Conservation (phyloP, 441 rosid species). For the Brassica hybrid region DNA sequence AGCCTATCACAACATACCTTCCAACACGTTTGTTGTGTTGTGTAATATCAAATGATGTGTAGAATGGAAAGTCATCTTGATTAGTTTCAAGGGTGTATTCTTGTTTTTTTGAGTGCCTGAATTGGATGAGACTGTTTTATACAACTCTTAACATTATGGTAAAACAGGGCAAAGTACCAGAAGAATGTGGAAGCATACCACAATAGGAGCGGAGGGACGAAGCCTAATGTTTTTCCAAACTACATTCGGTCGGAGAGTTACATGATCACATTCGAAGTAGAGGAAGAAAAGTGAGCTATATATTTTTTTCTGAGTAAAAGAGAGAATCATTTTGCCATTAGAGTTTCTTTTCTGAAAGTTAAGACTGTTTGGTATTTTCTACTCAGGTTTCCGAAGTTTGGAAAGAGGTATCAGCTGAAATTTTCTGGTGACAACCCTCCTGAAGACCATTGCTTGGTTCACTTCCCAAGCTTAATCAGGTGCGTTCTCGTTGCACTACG, state of each 20-base stretch:
- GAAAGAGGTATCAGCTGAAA: constrained; percentile 93
- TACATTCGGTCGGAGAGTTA: constrained; percentile 96
- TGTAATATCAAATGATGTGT: neutral
- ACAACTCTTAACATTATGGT: constrained; percentile 11
- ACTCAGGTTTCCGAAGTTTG: constrained; percentile 92
- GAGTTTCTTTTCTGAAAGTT: constrained; percentile 12
- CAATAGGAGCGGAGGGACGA: constrained; percentile 78
- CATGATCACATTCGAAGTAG: constrained; percentile 91
- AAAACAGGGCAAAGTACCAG: constrained; percentile 95
- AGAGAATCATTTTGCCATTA: neutral
- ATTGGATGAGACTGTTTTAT: too few relatives aligned
- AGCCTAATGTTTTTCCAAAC: constrained; percentile 93
- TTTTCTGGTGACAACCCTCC: constrained; percentile 78
- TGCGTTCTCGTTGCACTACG: constrained; percentile 29
- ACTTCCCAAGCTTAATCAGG: constrained; percentile 94
- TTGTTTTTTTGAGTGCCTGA: too few relatives aligned
- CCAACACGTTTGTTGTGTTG: neutral
- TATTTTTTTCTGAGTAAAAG: neutral
- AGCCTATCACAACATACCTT: neutral
- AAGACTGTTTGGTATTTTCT: constrained; percentile 5
- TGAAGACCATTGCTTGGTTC: constrained; percentile 95
- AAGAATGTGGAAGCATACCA: constrained; percentile 98
- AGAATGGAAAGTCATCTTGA: neutral
- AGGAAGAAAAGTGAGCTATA: constrained; percentile 87
- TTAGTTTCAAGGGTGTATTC: neutral